Conservation (phyloP, 1,284 basidiomycete species). For the Boletus austroedulis region DNA sequence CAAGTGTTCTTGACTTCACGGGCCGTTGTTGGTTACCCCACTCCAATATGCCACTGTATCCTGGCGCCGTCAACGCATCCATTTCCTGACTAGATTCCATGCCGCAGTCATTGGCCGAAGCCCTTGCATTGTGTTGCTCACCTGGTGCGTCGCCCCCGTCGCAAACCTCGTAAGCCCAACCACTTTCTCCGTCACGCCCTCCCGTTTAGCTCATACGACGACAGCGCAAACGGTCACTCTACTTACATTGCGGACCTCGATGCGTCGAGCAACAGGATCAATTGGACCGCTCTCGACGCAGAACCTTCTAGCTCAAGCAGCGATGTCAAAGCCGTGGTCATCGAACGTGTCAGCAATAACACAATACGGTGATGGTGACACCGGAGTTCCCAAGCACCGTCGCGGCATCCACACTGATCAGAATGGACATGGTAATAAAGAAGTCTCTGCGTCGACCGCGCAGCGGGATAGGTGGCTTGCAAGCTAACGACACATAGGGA, state of each 20-base stretch:
- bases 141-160: conserved; percentile 9
- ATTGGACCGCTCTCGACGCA: conserved; percentile 31
- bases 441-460: conserved; percentile 2
- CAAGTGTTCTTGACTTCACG: no score
- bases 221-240: conserved; percentile 9
- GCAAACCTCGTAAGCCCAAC: conserved; percentile 6
- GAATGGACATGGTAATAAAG: neutral
- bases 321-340: conserved; percentile 32
- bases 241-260: conserved; percentile 23
- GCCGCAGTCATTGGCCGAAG: conserved; percentile 13
- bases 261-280: conserved; percentile 29
- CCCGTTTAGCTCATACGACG: no score
- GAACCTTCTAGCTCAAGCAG: conserved; percentile 31
- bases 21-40: no score
- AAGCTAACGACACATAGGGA: conserved; percentile 25
- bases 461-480: conserved; percentile 13
- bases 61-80: no score
- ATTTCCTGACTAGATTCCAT: conserved; percentile 12
- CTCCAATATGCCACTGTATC: no score
- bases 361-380: conserved; percentile 9
- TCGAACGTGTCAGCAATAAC: conserved; percentile 30
- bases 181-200: conserved; percentile 1
- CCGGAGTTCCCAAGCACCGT: conserved; percentile 5
- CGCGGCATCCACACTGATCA: conserved; percentile 16
- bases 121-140: conserved; percentile 18